Percentiles rank a stretch among this genome's conserved stretches.
Conservation (phyloP, 2,329 filamentous ascomycete species). For the Aspergillus luchuensis region DNA sequence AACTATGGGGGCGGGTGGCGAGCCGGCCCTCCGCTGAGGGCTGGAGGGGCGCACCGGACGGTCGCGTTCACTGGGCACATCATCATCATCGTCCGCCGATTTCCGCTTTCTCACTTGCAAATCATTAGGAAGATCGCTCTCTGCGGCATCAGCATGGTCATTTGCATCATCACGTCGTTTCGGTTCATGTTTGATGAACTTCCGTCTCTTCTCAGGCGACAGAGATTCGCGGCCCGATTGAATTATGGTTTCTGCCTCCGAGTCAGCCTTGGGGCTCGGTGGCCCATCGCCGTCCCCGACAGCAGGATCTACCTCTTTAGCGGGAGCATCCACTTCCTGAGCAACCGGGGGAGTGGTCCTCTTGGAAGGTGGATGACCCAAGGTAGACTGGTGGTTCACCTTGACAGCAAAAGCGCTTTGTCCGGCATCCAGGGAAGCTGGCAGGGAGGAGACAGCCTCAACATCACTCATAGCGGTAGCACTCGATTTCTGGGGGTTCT, state of each 20-base stretch:
- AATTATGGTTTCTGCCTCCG: conserved; percentile 53
- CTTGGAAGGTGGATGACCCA: conserved; percentile 28
- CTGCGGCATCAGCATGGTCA: conserved; percentile 20
- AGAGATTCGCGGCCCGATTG: conserved; percentile 49
- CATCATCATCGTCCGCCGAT: conserved; percentile 27
- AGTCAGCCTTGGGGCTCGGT: conserved; percentile 47
- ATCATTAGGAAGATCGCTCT: conserved; percentile 27
- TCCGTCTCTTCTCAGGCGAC: conserved; percentile 50
- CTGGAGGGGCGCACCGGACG: conserved; percentile 28
- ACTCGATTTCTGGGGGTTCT: conserved; percentile 41
- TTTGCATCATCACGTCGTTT: conserved; percentile 33
- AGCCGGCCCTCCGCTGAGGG: conserved; percentile 29
- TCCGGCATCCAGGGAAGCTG: conserved; percentile 40
- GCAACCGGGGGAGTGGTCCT: conserved; percentile 23
- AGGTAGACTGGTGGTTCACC: conserved; percentile 29
- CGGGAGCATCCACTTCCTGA: conserved; percentile 25
- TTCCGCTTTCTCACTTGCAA: conserved; percentile 34
- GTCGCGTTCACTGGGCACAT: conserved; percentile 26
- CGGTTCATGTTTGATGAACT: conserved; percentile 42
- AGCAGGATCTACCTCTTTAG: conserved; percentile 29
- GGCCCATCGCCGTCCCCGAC: conserved; percentile 38
- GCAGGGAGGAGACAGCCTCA: conserved; percentile 42
- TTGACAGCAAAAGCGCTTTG: conserved; percentile 36
- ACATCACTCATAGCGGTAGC: conserved; percentile 53
- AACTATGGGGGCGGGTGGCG: conserved; percentile 33